Evolutionary conservation across 225 moss, liverwort and hornwort species (phyloP), one percentile per base, ranked within the genome.

Genomic region (Bryoerythrophyllum caledonicum): DNA sequence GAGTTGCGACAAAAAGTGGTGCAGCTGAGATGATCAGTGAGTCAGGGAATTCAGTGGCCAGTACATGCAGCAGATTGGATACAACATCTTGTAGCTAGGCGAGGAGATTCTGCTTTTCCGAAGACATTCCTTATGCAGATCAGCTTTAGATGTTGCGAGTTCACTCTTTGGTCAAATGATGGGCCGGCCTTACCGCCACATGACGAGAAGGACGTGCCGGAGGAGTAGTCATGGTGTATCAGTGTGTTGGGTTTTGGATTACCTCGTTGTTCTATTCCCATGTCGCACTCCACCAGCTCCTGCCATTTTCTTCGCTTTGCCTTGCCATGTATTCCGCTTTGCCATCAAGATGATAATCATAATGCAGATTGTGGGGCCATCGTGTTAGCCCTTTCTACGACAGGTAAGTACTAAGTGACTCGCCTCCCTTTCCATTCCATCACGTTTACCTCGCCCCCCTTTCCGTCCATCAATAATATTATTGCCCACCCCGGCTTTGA

Each of bases 81-180:
- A 32, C 32, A 32, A 21, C 58, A 56, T 65, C 51, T 53, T 27
- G 54, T 16, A 32, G 32, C 5, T 32, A 23, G 19, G 17, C 28
- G 17, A 21, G 32, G 63, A 41, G 32, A 78, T 56, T 82, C 75
- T 26, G 58, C 71, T 71, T 35, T 60, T 8, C 9, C 2, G 27
- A 37, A 65, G 79, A 79, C 82, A 82, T 82, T 82, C 79, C 38
- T 61, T 37, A 66, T 79, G 71, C 82, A 79, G 75, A 40, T 62
- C 55, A 78, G 70, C 74, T 80, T 70, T 59, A 64, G 43, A 55
- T 67, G 73, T 40, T 21, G 20, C 16, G 16, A 25, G n/a, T 30
- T 30, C 30, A 73, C 24, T 32, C 49, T 34, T 74, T 65, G 48
- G 15, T 5, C 72, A 68, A 74, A 76, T 83, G 74, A 78, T 82